These are phyloP conservation scores for Leccinum pellstonianum DNA, from an alignment of 768 basidiomycete species.

Conservation along the genomic window DNA sequence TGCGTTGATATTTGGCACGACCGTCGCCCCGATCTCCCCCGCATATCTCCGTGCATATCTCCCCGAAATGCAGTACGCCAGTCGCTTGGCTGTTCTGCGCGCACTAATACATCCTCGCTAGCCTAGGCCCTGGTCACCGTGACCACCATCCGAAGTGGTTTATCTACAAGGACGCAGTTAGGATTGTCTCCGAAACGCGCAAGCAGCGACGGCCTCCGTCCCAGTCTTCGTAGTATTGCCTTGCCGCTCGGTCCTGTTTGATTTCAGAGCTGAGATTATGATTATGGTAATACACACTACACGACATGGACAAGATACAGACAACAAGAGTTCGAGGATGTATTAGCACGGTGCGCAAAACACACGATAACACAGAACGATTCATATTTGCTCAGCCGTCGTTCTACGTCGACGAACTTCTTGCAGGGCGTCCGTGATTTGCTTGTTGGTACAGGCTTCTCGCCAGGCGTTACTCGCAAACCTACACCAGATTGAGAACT, in stretches of 20 bases:
- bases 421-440: conserved; percentile 63
- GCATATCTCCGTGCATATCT: conserved; percentile 54
- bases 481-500: conserved; percentile 37
- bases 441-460: conserved; percentile 57
- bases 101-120: conserved; percentile 32
- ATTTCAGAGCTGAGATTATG: conserved; percentile 8
- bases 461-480: conserved; percentile 65
- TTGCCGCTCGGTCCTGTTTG: not conserved
- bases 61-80: conserved; percentile 70
- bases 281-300: conserved; percentile 18
- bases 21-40: conserved; percentile 77
- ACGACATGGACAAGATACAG: conserved; percentile 19
- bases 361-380: not conserved
- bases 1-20: conserved; percentile 61
- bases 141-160: conserved; percentile 91
- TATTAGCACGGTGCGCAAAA: not conserved
- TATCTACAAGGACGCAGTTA: conserved; percentile 77
- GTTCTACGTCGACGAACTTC: conserved; percentile 62
- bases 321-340: conserved; percentile 11
- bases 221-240: conserved; percentile 12
- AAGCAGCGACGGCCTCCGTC: conserved; percentile 31
- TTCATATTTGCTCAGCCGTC: conserved; percentile 14
- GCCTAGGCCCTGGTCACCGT: conserved; percentile 74
- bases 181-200: conserved; percentile 46
- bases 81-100: not conserved